Evolutionary conservation across 2,329 filamentous ascomycete species (phyloP), one percentile per base, ranked within the genome.

Genomic region (Fusarium longipes): DNA sequence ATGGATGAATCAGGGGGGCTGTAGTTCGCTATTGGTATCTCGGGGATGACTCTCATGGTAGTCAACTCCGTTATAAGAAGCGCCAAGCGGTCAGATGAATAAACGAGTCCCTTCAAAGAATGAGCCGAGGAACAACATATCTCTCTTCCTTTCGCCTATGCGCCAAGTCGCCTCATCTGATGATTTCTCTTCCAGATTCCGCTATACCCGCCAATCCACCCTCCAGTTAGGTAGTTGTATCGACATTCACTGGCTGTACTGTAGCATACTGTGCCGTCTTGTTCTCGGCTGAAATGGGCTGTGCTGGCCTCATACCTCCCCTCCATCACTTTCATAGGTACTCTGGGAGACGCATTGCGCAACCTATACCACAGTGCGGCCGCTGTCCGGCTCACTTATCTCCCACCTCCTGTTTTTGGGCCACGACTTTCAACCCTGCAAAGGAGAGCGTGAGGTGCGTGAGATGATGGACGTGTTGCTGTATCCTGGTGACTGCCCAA

Each of bases 101-200:
- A 45, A 30, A 57, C n/a, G 39, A 68, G 50, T 54, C 43, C 56
- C 49, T 49, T 52, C 60, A 32, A 36, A n/a, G 20, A 27, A 36
- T 12, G 3, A 49, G 8, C 25, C 27, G 27, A 47, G 22, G 20
- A 18, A 14, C 27, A 43, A 20, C 44, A 17, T 8, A 30, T 65
- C 43, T 57, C 52, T 45, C 20, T 39, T 49, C 54, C 56, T 50
- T 36, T 47, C 51, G 35, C 56, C 65, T 62, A 66, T 70, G 67
- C 61, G 57, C 65, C 61, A 70, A 70, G 57, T 50, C 57, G 54
- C 65, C 62, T 64, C 57, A 67, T 57, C 48, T 53, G 45, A 43
- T 60, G 57, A 47, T 47, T 50, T 54, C 38, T 53, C 42, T 22
- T 38, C 35, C 42, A 32, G 56, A 47, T 32, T 57, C 55, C 51